Evolutionary conservation across 2,329 filamentous ascomycete genomes (phyloP), one percentile per base, ranked within the genome.

Genomic region (Diaporthe ilicicola): DNA sequence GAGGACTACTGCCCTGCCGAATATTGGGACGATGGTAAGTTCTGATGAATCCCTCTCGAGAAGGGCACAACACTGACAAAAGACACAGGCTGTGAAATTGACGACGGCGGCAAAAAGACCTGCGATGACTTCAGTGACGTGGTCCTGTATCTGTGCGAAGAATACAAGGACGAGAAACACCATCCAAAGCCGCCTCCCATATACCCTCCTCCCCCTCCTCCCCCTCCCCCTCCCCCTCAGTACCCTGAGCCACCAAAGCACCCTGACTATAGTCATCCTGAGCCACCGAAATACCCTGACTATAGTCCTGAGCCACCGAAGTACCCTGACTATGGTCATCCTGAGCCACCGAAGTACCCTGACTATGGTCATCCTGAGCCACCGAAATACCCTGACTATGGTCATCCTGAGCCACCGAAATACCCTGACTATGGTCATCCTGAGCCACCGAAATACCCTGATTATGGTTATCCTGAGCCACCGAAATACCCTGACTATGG

Each of bases 21-120:
- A 34, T 37, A 70, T 34, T 65, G 56, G 51, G n/a, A 44, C 3
- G 42, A 72, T 53, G 70, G 70, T 66, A 53, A n/a, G 70, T 65
- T 3, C n/a, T 12, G 17, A 32, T n/a, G 4, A 1, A 0, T n/a
- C 13, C 37, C 34, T 32, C 29, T 12, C 24, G 12, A 29, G 3
- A 32, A 15, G 32, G 32, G 13, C 39, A 1, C 24, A 1, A 15
- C 29, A 48, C 56, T 69, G 22, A 69, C 55, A 8, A 12, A 8
- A n/a, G 4, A 24, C 37, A 2, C 34, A 72, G 66, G 67, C 10
- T 65, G 44, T 24, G 66, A n/a, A 3, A n/a, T 7, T 1, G 56
- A 70, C 1, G 67, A 53, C 50, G 54, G 46, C 34, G 66, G 53
- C 50, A 70, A 66, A 61, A 72, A 72, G n/a, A 56, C 54, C 8